Conservation (phyloP, 169 alveolate species). For the Plasmodium malariae region DNA sequence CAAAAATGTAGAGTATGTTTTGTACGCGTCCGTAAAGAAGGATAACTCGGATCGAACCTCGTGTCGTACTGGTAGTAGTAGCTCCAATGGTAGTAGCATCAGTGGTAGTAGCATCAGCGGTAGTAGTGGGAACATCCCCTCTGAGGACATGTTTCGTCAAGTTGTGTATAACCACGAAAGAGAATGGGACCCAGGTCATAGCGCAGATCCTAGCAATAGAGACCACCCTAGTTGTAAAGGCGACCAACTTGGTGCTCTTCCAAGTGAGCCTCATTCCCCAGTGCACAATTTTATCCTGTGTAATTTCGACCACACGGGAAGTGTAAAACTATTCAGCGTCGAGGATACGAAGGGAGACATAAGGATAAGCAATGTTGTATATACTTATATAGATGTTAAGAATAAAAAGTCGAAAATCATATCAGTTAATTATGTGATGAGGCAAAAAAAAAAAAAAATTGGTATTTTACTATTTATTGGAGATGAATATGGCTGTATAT, state of each 20-base stretch:
- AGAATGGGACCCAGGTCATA: too few species aligned
- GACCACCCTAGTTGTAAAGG: background rate
- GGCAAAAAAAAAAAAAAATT: slow-evolving; percentile 37
- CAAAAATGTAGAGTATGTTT: slow-evolving; percentile 5
- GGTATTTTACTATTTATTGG: slow-evolving; percentile 43
- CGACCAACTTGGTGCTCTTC: background rate
- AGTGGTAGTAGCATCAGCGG: background rate
- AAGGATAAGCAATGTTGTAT: background rate
- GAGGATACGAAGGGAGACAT: background rate
- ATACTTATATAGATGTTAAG: slow-evolving; percentile 62
- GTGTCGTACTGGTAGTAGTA: background rate
- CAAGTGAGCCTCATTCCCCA: too few species aligned
- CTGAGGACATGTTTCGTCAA: slow-evolving; percentile 28
- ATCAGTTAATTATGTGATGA: slow-evolving; percentile 40
- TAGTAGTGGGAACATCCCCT: background rate
- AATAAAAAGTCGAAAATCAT: slow-evolving; percentile 65
- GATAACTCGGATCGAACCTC: background rate
- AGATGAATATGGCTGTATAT: slow-evolving; percentile 76
- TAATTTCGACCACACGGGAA: slow-evolving; percentile 54
- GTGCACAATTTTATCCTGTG: slow-evolving; percentile 2
- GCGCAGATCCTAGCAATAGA: too few species aligned
- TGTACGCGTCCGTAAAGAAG: slow-evolving; percentile 26
- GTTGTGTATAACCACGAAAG: slow-evolving; percentile 33
- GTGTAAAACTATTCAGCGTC: slow-evolving; percentile 18
- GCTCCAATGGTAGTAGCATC: background rate